Base-by-base conservation (phyloP, 1,284 basidiomycete species). In the Xerocomus amazonicus region DNA sequence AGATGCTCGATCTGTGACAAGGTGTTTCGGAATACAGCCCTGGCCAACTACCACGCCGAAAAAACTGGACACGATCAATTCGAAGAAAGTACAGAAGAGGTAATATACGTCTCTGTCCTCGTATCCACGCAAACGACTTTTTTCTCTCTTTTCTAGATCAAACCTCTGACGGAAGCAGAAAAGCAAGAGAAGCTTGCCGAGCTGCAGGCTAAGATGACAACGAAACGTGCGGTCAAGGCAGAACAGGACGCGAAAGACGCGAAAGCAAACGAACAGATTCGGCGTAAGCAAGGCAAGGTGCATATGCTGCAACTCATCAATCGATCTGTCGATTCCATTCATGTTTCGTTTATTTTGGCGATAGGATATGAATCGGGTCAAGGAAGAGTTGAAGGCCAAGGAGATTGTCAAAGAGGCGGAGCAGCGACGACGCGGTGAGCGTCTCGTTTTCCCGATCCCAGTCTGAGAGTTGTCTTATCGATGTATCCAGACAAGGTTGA, bases 1-100 rank as follows among this genome's bases (percentile, higher is more conserved):
- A 88, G 83, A 68, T 92, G 90, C 65, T 74, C 81, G 1, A 63
- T 87, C 59, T 96, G 92, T 66, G 83, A 85, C 52, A 97, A 96
- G 73, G 75, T 83, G 29, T 95, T 96, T 77, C 85, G 83, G 64
- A 92, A 91, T 56, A 85, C 90, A 6, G 92, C 90, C 2, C 75
- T 96, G 10, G 95, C 95, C 16, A 90, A 89, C 59, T 97, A 87
- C 71, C 95, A 98, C 63, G 95, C 95, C 3, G 92, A 97, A 69
- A 95, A 94, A 73, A 90, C 86, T 55, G 95, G 95, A 0, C 95
- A 98, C 65, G 87, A 92, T 65, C 83, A 92, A 57, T 97, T 97
- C 58, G 93, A 96, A 65, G 95, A 99, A 68, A 94, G 90, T 5
- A 90, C 86, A 0, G 94, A 98, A 65, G 95, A 97, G 79, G 92